Conservation (phyloP, 78 protist genomes). For the Chrysochromulina tobinii region DNA sequence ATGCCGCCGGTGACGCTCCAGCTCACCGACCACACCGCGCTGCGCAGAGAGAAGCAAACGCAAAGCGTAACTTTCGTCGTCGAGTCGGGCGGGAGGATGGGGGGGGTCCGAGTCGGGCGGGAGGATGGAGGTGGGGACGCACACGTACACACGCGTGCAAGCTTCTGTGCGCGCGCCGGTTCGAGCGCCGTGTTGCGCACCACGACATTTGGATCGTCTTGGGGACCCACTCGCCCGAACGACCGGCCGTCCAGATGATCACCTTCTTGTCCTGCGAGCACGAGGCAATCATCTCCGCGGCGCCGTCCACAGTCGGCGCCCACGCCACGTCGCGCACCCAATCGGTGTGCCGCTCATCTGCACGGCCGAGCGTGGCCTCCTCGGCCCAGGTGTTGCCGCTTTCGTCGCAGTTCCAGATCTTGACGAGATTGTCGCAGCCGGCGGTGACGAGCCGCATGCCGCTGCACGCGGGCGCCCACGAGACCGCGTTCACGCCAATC, state of each 20-base stretch:
- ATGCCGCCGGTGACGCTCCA: constrained; percentile 2
- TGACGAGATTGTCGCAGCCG: constrained; percentile 90
- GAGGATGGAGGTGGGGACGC: no score
- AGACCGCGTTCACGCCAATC: constrained; percentile 83
- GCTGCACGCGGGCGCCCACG: constrained; percentile 83
- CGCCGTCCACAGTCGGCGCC: constrained; percentile 85
- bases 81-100: no score
- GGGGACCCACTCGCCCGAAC: background rate
- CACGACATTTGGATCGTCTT: background rate
- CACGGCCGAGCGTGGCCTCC: background rate
- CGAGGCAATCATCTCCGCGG: constrained; percentile 70
- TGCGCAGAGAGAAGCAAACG: no score
- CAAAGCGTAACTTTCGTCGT: no score
- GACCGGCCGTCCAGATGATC: constrained; percentile 70
- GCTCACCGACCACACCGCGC: background rate
- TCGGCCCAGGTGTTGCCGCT: background rate
- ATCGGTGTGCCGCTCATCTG: constrained; percentile 73
- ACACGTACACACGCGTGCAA: no score
- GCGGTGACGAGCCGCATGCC: constrained; percentile 81
- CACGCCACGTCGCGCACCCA: constrained; percentile 98
- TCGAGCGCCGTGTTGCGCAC: no score
- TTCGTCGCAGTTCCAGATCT: constrained; percentile 69
- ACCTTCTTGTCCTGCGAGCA: constrained; percentile 86
- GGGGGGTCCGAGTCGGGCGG: no score
- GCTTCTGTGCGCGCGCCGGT: no score